A percentile compares a stretch with the other conserved stretches of the same genome.
phyloP scores from a whole-genome alignment of 2,329 filamentous ascomycete genomes.

The Aspergillus hiratsukae region DNA sequence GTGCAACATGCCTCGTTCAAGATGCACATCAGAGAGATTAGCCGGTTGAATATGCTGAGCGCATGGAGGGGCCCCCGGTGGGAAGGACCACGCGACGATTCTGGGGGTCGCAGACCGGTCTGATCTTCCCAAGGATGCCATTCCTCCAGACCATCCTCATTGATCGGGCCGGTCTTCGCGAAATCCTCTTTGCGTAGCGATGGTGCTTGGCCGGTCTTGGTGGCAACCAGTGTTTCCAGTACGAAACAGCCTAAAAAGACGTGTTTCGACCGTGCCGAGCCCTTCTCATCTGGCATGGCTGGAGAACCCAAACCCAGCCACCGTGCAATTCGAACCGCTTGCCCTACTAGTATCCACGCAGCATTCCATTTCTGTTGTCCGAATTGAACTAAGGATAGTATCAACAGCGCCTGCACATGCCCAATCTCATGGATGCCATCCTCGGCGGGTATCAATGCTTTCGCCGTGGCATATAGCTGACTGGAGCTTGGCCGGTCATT shows the following conservation, averaged over 20 bases:
- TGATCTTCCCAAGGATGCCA: constrained; percentile 67
- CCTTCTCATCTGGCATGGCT: constrained; percentile 43
- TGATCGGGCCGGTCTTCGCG: constrained; percentile 46
- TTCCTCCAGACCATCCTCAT: constrained; percentile 66
- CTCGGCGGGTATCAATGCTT: constrained; percentile 45
- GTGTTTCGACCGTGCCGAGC: constrained; percentile 34
- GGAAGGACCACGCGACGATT: constrained; percentile 24
- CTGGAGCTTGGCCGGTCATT: constrained; percentile 14
- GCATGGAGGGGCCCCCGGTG: constrained; percentile 40
- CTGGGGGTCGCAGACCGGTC: constrained; percentile 28
- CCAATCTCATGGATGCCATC: constrained; percentile 45
- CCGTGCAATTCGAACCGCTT: constrained; percentile 53
- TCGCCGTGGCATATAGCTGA: constrained; percentile 44
- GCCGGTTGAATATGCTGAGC: constrained; percentile 51
- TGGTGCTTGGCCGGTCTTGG: constrained; percentile 42
- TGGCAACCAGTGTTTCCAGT: constrained; percentile 50
- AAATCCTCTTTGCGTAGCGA: constrained; percentile 50
- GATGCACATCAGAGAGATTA: constrained; percentile 39
- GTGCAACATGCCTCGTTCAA: constrained; percentile 30
- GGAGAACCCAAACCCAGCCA: constrained; percentile 26
- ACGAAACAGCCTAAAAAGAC: constrained; percentile 51
- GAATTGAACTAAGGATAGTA: constrained; percentile 61
- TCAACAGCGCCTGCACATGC: constrained; percentile 54
- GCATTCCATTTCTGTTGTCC: constrained; percentile 52
- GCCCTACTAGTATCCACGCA: constrained; percentile 62